Evolutionary conservation across 495 filamentous ascomycete species (phyloP).

Genomic region (Penicillium tannophilum): DNA sequence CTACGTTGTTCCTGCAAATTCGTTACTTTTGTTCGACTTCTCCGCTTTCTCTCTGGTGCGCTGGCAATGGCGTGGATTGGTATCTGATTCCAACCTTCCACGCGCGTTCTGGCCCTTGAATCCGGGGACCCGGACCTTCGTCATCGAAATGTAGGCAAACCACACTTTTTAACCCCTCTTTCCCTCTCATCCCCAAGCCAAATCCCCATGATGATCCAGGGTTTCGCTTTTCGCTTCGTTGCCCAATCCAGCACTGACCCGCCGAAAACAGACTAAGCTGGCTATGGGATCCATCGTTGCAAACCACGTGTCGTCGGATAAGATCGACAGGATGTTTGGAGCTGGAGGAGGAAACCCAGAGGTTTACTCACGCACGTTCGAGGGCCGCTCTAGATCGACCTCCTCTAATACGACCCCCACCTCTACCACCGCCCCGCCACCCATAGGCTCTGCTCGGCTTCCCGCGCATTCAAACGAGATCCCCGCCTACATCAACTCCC

Average conservation of each 20-base stretch:
- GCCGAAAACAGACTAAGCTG: background rate
- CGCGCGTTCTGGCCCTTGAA: slow-evolving; percentile 28
- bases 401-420: slow-evolving; percentile 44
- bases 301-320: slow-evolving; percentile 51
- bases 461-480: slow-evolving; percentile 40
- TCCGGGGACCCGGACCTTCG: slow-evolving; percentile 18
- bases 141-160: slow-evolving; percentile 25
- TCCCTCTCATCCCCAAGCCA: slow-evolving; percentile 20
- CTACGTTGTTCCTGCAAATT: no score
- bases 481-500: slow-evolving; percentile 44
- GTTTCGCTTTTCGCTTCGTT: background rate
- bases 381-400: slow-evolving; percentile 38
- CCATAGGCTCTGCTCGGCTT: slow-evolving; percentile 41
- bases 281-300: slow-evolving; percentile 49
- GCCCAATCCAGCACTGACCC: background rate
- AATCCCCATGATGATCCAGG: slow-evolving; percentile 2
- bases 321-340: slow-evolving; percentile 54
- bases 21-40: background rate
- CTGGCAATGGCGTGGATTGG: slow-evolving; percentile 8
- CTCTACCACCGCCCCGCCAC: slow-evolving; percentile 44
- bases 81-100: slow-evolving; percentile 4
- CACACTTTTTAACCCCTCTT: slow-evolving; percentile 11
- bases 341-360: slow-evolving; percentile 40
- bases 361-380: slow-evolving; percentile 36
- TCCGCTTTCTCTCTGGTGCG: background rate